Evolutionary conservation across 352 stramenopile species (phyloP).

Genomic region (Elongisporangium prolatum): DNA sequence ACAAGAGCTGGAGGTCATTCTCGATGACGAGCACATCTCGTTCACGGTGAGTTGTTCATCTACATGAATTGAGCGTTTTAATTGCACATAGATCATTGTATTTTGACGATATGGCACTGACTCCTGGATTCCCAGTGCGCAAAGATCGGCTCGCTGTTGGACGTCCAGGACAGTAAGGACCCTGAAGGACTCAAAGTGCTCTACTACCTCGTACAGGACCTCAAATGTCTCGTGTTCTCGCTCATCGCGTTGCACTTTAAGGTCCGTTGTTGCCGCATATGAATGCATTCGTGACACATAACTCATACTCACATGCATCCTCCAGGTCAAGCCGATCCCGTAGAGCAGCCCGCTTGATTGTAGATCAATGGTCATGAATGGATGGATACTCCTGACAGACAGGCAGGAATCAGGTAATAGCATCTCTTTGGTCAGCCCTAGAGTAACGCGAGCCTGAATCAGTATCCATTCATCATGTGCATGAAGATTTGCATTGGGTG

Average conservation of each 20-base stretch:
- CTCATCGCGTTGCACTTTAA: slow-evolving; percentile 98
- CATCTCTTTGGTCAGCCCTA: neutral
- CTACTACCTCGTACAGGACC: slow-evolving; percentile 97
- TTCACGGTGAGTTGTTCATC: slow-evolving; percentile 82
- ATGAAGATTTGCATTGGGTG: neutral
- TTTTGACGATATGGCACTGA: neutral
- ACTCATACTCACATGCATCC: neutral
- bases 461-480: neutral
- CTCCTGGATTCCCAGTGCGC: slow-evolving; percentile 52
- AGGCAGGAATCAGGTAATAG: neutral
- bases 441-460: neutral
- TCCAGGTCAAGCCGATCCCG: slow-evolving; percentile 92
- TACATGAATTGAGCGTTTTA: neutral
- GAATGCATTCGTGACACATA: neutral
- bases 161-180: slow-evolving; percentile 95
- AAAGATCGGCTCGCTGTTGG: slow-evolving; percentile 94
- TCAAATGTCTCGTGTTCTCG: slow-evolving; percentile 96
- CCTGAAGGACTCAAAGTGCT: slow-evolving; percentile 92
- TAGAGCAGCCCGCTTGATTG: slow-evolving; percentile 22
- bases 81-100: neutral
- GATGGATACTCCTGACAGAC: neutral
- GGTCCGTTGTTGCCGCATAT: slow-evolving; percentile 24
- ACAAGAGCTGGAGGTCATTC: slow-evolving; percentile 96
- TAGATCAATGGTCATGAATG: neutral
- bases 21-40: slow-evolving; percentile 95